Conservation (phyloP, 257 asterid species). For the Nicotiana obtusifolia region DNA sequence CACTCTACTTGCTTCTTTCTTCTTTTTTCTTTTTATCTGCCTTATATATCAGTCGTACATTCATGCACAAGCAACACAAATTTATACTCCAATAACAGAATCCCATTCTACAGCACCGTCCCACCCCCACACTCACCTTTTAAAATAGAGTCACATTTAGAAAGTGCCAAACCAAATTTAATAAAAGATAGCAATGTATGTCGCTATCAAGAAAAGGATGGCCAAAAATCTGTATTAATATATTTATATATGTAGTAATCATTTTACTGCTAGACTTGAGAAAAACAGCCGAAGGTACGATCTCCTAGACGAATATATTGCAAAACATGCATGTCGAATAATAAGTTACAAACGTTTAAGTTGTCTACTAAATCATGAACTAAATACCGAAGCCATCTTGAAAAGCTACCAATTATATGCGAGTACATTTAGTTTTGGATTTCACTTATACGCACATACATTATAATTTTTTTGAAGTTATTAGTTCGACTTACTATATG, state of each 20-base stretch:
- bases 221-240: background rate
- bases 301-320: background rate
- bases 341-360: too few relatives aligned
- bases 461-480: background rate
- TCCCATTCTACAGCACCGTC: background rate
- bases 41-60: conserved; percentile 16
- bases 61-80: conserved; percentile 34
- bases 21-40: background rate
- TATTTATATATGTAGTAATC: background rate
- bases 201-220: background rate
- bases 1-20: conserved; percentile 1
- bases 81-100: conserved; percentile 15
- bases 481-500: background rate
- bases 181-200: background rate
- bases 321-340: background rate
- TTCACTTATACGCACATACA: background rate
- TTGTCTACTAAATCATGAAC: too few relatives aligned
- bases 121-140: background rate
- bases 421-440: background rate
- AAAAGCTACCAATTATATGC: too few relatives aligned
- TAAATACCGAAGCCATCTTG: too few relatives aligned
- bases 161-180: background rate
- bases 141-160: background rate
- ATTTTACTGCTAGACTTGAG: background rate
- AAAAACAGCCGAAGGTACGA: background rate